Evolutionary conservation across 2,329 filamentous ascomycete species (phyloP).

Genomic region (Rhexocercosporidium sp.): DNA sequence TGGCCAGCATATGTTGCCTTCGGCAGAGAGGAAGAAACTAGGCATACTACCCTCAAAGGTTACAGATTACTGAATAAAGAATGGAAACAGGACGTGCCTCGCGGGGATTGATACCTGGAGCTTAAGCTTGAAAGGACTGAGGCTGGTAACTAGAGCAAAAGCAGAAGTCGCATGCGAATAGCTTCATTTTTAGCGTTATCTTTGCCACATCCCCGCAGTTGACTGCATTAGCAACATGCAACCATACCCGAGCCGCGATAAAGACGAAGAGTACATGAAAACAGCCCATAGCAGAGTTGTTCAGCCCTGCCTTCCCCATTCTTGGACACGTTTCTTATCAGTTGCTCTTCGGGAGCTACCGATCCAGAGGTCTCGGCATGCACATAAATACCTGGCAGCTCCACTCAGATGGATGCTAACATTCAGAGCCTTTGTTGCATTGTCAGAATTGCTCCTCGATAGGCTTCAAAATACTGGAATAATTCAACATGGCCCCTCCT

Average conservation of each 20-base stretch:
- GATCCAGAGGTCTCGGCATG: neutral
- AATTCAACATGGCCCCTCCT: neutral
- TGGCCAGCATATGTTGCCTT: no score
- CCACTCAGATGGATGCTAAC: neutral
- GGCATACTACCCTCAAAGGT: no score
- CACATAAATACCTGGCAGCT: neutral
- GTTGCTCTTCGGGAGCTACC: neutral
- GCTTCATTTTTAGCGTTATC: neutral
- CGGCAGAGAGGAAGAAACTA: no score
- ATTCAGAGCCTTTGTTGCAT: neutral
- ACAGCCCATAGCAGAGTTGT: neutral
- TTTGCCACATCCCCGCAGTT: neutral
- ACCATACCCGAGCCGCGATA: neutral
- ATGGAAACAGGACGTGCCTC: no score
- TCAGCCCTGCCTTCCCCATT: neutral
- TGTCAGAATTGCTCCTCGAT: neutral
- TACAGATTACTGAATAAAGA: no score
- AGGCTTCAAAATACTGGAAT: neutral
- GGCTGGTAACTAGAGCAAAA: neutral
- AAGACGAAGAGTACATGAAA: neutral
- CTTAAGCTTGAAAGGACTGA: neutral
- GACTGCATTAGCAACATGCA: neutral
- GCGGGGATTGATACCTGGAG: no score
- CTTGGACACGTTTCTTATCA: neutral
- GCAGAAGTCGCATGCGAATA: conserved; percentile 3